Evolutionary conservation across 2,329 filamentous ascomycete species (phyloP).

Genomic region (Neurospora sp.): DNA sequence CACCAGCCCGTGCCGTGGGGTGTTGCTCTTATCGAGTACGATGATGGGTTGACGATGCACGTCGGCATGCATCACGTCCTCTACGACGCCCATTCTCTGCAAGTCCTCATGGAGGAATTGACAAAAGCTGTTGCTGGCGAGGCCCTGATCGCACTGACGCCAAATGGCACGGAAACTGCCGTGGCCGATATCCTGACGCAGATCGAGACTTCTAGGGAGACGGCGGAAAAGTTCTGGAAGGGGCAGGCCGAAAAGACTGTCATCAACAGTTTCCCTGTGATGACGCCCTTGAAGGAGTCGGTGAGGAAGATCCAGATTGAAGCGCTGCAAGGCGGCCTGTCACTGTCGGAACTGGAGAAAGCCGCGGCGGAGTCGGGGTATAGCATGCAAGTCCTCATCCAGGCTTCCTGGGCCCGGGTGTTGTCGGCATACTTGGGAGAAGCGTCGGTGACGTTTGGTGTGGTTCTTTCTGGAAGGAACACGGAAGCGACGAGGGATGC

Average conservation of each 20-base stretch:
- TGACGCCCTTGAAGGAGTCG: constrained; percentile 52
- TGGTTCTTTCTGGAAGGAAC: constrained; percentile 67
- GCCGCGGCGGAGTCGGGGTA: constrained; percentile 48
- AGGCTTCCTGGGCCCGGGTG: constrained; percentile 69
- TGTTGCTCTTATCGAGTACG: constrained; percentile 35
- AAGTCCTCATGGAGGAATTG: constrained; percentile 53
- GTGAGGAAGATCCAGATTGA: constrained; percentile 22
- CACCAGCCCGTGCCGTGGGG: constrained; percentile 37
- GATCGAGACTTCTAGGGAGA: constrained; percentile 18
- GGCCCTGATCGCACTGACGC: background rate
- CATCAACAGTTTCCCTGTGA: constrained; percentile 63
- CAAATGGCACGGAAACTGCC: constrained; percentile 19
- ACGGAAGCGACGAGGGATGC: constrained; percentile 47
- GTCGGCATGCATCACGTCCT: constrained; percentile 65
- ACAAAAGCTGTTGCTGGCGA: constrained; percentile 23
- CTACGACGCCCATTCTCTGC: constrained; percentile 72
- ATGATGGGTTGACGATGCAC: constrained; percentile 25
- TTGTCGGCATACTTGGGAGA: constrained; percentile 72
- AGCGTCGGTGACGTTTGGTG: constrained; percentile 61
- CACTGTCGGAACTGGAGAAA: constrained; percentile 39
- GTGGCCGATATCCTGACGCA: constrained; percentile 33
- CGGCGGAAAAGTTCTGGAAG: constrained; percentile 52
- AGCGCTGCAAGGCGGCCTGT: constrained; percentile 28
- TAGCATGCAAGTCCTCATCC: constrained; percentile 66
- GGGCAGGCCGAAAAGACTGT: constrained; percentile 39